Evolutionary conservation across 2,329 filamentous ascomycete genomes (phyloP).

Genomic region (Xylariaceae sp.): DNA sequence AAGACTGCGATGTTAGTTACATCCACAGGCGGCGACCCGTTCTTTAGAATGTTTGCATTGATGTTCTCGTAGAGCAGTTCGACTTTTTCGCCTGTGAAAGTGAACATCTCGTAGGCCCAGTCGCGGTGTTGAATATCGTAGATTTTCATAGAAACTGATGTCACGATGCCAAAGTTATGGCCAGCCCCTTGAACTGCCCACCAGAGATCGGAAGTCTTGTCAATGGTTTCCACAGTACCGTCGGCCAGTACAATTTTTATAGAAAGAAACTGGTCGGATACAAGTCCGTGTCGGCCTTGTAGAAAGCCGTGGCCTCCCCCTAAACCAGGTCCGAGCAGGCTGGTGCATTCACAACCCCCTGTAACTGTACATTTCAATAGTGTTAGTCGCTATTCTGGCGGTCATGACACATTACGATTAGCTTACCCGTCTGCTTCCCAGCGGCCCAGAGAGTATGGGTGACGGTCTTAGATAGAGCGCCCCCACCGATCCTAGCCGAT

Average conservation of each 20-base stretch:
- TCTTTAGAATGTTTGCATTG: slow-evolving; percentile 52
- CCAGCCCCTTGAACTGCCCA: slow-evolving; percentile 65
- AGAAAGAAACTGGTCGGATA: slow-evolving; percentile 58
- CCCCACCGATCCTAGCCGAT: slow-evolving; percentile 48
- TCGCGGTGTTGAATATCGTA: slow-evolving; percentile 49
- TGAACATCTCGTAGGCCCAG: slow-evolving; percentile 52
- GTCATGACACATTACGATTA: neutral
- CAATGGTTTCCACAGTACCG: slow-evolving; percentile 48
- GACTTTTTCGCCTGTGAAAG: slow-evolving; percentile 56
- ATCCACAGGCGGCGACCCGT: slow-evolving; percentile 37
- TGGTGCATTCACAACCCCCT: slow-evolving; percentile 54
- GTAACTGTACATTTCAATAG: slow-evolving; percentile 39
- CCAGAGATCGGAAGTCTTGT: slow-evolving; percentile 56
- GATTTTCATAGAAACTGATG: slow-evolving; percentile 53
- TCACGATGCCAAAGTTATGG: slow-evolving; percentile 66
- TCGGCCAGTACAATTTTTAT: slow-evolving; percentile 58
- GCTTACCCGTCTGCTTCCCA: slow-evolving; percentile 48
- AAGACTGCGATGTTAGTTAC: slow-evolving; percentile 25
- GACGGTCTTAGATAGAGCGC: slow-evolving; percentile 45
- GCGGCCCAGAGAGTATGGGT: slow-evolving; percentile 46
- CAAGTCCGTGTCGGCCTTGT: slow-evolving; percentile 58
- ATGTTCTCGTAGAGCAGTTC: slow-evolving; percentile 53
- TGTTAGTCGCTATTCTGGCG: neutral
- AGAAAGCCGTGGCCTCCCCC: slow-evolving; percentile 64
- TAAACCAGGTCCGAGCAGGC: slow-evolving; percentile 54